Percentiles rank a stretch among this genome's conserved stretches.
These are phyloP conservation scores for Aspergillus costaricaensis DNA, from an alignment of 2,329 filamentous ascomycete genomes.

Conservation along the genomic window DNA sequence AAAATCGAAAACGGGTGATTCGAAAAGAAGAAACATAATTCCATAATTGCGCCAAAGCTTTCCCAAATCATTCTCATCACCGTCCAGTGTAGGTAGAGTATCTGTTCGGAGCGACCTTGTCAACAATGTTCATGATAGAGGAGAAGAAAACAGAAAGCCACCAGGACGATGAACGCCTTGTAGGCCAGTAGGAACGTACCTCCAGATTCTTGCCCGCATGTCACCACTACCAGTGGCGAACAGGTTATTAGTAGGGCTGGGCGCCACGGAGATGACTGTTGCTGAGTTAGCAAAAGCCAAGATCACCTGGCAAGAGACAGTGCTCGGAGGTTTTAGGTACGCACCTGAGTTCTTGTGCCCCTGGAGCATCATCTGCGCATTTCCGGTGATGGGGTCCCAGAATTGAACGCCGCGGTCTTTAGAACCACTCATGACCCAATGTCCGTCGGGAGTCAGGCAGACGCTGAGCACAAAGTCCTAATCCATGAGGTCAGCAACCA, in stretches of 20 bases:
- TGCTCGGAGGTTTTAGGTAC: conserved; percentile 25
- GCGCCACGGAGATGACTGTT: conserved; percentile 89
- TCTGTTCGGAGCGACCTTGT: conserved; percentile 26
- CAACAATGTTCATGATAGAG: not conserved
- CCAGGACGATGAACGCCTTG: not conserved
- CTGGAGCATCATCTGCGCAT: conserved; percentile 96
- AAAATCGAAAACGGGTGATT: conserved; percentile 11
- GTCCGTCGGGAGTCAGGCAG: conserved; percentile 87
- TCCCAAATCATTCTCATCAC: conserved; percentile 34
- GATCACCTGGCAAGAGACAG: not conserved
- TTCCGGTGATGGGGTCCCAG: conserved; percentile 93
- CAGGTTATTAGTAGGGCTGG: conserved; percentile 80
- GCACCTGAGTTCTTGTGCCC: conserved; percentile 92
- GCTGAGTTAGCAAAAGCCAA: conserved; percentile 19
- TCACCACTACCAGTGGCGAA: conserved; percentile 98
- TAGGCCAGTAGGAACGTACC: conserved; percentile 50
- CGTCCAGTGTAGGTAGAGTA: conserved; percentile 43
- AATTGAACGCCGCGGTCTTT: conserved; percentile 98
- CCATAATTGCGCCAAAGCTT: conserved; percentile 38
- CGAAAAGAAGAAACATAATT: conserved; percentile 19
- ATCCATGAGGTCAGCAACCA: conserved; percentile 7
- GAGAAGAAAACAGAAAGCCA: not conserved
- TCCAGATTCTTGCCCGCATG: conserved; percentile 97
- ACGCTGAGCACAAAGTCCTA: conserved; percentile 96
- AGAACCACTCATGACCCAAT: conserved; percentile 95